A percentile compares a stretch with the other conserved stretches of the same genome.
Conservation (phyloP, 2,329 filamentous ascomycete species). For the Penicillium freii region DNA sequence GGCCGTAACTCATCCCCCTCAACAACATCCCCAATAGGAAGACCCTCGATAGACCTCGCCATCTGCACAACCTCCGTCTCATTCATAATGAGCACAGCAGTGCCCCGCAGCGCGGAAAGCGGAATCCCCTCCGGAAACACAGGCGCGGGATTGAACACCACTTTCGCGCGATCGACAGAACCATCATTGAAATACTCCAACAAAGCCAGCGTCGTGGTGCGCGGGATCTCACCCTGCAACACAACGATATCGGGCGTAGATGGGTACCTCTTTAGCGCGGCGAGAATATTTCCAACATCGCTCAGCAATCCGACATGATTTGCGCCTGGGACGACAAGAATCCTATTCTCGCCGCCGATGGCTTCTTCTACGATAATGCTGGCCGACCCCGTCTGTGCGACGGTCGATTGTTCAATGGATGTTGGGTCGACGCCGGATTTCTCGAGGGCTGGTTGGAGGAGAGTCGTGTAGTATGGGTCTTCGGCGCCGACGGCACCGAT, state of each 20-base stretch:
- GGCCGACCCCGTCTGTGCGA: conserved; percentile 47
- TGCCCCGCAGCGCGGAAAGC: conserved; percentile 9
- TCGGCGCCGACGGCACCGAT: conserved; percentile 62
- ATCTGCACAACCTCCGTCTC: conserved; percentile 28
- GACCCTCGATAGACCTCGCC: conserved; percentile 18
- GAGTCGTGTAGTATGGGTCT: conserved; percentile 59
- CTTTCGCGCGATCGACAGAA: conserved; percentile 32
- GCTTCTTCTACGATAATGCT: conserved; percentile 69
- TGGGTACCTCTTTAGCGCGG: not conserved
- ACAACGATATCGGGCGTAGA: conserved; percentile 12
- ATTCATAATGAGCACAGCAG: conserved; percentile 25
- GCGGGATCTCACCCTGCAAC: conserved; percentile 24
- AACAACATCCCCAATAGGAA: conserved; percentile 11
- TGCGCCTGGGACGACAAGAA: conserved; percentile 66
- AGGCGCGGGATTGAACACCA: conserved; percentile 79
- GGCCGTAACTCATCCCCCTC: conserved; percentile 14
- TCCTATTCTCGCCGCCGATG: conserved; percentile 63
- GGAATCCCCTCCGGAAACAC: conserved; percentile 69
- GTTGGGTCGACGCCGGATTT: conserved; percentile 59
- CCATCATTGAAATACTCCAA: conserved; percentile 19
- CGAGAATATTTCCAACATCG: conserved; percentile 31
- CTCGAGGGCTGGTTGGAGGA: conserved; percentile 54
- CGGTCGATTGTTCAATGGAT: conserved; percentile 53
- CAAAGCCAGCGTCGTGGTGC: conserved; percentile 17
- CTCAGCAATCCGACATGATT: conserved; percentile 50